Base-by-base conservation (phyloP, 202 grass and related monocot genomes). In the Hordeum pubiflorum region DNA sequence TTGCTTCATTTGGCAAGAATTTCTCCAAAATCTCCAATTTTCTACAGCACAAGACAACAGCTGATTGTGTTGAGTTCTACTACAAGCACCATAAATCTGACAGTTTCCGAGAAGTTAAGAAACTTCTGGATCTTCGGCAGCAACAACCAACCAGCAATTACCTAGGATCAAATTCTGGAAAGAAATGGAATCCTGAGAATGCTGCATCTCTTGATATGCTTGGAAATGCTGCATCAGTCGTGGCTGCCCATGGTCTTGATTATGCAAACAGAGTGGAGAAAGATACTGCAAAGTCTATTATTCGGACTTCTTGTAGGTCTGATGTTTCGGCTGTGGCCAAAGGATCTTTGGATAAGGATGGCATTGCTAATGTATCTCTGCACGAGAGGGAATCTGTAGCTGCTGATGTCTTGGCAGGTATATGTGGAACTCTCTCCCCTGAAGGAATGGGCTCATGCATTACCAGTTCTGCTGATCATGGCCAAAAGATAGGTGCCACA, bases 11-110 rank as follows among this genome's bases (percentile, higher is more conserved):
- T 87, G 97, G 97, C 55, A 96, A 99, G 83, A 75, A 99, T 90
- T 99, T 99, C 77, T 84, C 87, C 10, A 99, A 90, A 81, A 99
- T 96, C 33, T 88, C 97, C 57, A 87, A 67, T 78, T 96, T 90
- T 37, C 77, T 99, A 74, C 27, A 71, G 26, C 97, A 99, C 78
- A 99, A 96, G 81, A 96, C 92, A 37, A 99, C 92, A 7, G 97
- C 97, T 43, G 92, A 99, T 59, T 99, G 97, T 86, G 82, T 99
- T 39, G 97, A 99, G 81, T 96, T 99, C 74, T 99, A 99, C 72
- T 99, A 96, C 67, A 99, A 91, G 75, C 94, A 94, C 77, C 97
- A 99, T 72, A 99, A 99, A 81, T 99, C 93, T 83, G 97, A 99
- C 14, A 91, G 87, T 69, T 99, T 99, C 84, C 81, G 83, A 70